Percentiles rank a stretch among this genome's conserved stretches.
phyloP scores from a whole-genome alignment of 306 rosid genomes.

The Hylodesmum podocarpum region DNA sequence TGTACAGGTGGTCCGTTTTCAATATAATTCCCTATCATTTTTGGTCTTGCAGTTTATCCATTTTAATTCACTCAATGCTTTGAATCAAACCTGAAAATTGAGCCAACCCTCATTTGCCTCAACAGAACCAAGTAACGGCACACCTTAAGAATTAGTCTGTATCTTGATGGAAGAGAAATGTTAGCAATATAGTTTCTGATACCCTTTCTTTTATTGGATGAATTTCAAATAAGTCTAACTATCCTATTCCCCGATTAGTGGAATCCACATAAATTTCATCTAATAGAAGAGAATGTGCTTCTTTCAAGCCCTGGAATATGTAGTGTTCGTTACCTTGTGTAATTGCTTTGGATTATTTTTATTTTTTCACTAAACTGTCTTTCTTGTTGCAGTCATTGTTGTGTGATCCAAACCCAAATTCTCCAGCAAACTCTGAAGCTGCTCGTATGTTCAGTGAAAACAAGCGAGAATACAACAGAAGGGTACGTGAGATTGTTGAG shows the following conservation, averaged over 20 bases:
- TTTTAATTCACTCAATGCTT: not conserved
- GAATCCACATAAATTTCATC: not conserved
- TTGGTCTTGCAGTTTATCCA: not conserved
- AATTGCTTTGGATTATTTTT: conserved; percentile 6
- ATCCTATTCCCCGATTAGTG: not conserved
- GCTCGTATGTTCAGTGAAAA: conserved; percentile 95
- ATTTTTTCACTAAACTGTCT: conserved; percentile 1
- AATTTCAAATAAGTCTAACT: not conserved
- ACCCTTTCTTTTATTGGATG: not conserved
- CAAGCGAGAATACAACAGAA: conserved; percentile 94
- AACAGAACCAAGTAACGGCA: not conserved
- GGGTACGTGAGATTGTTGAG: conserved; percentile 90
- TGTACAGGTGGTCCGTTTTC: not conserved
- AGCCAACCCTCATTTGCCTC: not conserved
- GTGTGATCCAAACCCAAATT: conserved; percentile 95
- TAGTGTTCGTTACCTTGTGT: not conserved
- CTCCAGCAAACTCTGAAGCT: conserved; percentile 99
- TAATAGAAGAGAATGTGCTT: not conserved
- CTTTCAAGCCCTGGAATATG: not conserved
- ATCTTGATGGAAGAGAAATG: not conserved
- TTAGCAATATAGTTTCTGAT: not conserved
- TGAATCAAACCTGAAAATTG: not conserved
- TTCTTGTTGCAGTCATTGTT: conserved; percentile 80
- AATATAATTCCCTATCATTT: not conserved
- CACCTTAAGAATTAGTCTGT: not conserved